Conservation (phyloP, 2,329 filamentous ascomycete genomes). For the Rhytidhysteron rufulum region DNA sequence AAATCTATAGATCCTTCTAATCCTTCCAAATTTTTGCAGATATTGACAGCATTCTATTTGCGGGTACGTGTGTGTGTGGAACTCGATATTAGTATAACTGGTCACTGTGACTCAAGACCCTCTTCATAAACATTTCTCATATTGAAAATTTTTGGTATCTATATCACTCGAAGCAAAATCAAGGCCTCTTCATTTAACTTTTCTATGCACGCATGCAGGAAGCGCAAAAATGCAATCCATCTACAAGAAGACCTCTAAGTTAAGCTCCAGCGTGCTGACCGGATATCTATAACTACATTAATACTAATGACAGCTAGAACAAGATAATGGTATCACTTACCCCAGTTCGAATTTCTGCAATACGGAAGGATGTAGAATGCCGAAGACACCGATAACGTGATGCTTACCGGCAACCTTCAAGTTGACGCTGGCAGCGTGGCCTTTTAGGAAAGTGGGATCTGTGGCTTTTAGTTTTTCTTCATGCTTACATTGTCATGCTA, state of each 20-base stretch:
- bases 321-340: slow-evolving; percentile 44
- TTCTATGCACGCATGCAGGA: not conserved
- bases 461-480: too few species aligned
- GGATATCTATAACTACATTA: slow-evolving; percentile 60
- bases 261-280: slow-evolving; percentile 90
- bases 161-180: too few species aligned
- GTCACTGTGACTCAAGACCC: too few species aligned
- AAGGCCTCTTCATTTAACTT: not conserved
- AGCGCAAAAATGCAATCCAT: not conserved
- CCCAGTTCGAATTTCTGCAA: slow-evolving; percentile 90
- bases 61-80: too few species aligned
- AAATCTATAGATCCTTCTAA: too few species aligned
- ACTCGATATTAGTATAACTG: too few species aligned
- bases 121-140: not conserved
- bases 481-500: too few species aligned
- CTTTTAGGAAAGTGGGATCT: slow-evolving; percentile 86
- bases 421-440: slow-evolving; percentile 82
- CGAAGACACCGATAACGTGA: slow-evolving; percentile 79
- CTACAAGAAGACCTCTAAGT: slow-evolving; percentile 86
- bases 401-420: slow-evolving; percentile 71
- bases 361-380: slow-evolving; percentile 89
- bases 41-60: too few species aligned
- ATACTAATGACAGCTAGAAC: slow-evolving; percentile 7
- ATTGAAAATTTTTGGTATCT: not conserved
- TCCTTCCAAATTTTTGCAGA: too few species aligned